These are phyloP conservation scores for Neurospora sp. DNA, from an alignment of 495 filamentous ascomycete genomes.

Conservation along the genomic window DNA sequence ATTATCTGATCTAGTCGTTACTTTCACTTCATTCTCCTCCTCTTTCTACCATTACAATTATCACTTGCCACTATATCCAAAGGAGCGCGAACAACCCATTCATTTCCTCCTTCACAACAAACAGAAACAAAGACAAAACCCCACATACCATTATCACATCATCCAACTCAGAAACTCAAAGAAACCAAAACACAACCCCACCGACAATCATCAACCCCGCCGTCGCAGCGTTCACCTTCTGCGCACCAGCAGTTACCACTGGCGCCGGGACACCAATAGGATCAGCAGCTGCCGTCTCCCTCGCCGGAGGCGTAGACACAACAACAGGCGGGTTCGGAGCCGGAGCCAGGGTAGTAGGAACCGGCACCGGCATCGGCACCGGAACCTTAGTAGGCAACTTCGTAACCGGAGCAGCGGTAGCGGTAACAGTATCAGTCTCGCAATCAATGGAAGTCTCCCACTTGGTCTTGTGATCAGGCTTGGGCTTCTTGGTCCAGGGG, in stretches of 20 bases:
- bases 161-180: not conserved
- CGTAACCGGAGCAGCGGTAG: not conserved
- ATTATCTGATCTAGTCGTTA: not conserved
- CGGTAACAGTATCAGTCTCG: not conserved
- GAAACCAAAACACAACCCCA: slow-evolving; percentile 2
- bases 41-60: not conserved
- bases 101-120: not conserved
- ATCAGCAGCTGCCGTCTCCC: not conserved
- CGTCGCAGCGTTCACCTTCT: slow-evolving; percentile 1
- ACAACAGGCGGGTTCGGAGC: not conserved
- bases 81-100: not conserved
- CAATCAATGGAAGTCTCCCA: not conserved
- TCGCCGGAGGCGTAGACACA: not conserved
- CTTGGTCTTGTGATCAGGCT: not conserved
- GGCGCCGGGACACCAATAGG: not conserved
- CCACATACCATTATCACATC: not conserved
- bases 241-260: not conserved
- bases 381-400: not conserved
- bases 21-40: not conserved
- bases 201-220: slow-evolving; percentile 9
- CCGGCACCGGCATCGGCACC: not conserved
- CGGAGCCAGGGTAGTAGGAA: not conserved
- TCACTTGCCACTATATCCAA: not conserved
- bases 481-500: not conserved
- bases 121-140: not conserved